phyloP scores from a whole-genome alignment of 371 early-diverging fungal genomes.

The Umbelopsis sp. region DNA sequence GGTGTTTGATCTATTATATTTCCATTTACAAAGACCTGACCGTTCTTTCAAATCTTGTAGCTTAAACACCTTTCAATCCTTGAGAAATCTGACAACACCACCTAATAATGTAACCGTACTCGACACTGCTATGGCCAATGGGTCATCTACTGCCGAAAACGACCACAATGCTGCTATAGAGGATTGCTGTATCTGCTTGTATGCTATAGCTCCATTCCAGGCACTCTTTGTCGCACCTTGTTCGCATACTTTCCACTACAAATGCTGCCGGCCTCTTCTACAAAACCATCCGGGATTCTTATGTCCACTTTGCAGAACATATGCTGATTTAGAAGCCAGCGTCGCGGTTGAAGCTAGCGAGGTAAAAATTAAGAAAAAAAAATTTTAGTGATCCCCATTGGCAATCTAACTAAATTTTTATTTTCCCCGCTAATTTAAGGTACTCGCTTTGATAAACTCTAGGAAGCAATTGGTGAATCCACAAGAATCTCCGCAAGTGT shows the following conservation, averaged over 20 bases:
- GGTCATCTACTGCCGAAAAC: neutral
- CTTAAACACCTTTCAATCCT: slow-evolving; percentile 40
- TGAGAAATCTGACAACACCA: slow-evolving; percentile 40
- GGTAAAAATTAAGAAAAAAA: slow-evolving; percentile 27
- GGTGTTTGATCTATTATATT: neutral
- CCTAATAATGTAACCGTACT: slow-evolving; percentile 38
- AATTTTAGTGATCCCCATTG: neutral
- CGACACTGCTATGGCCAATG: slow-evolving; percentile 28
- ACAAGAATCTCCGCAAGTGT: neutral
- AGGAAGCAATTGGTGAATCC: neutral
- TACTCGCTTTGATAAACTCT: slow-evolving; percentile 9
- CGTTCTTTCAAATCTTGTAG: slow-evolving; percentile 23
- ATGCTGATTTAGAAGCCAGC: slow-evolving; percentile 83
- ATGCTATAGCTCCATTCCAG: slow-evolving; percentile 86
- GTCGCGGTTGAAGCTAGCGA: slow-evolving; percentile 62
- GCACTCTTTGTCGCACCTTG: slow-evolving; percentile 96
- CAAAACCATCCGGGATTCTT: slow-evolving; percentile 73
- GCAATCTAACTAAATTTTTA: neutral
- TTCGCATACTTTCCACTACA: slow-evolving; percentile 94
- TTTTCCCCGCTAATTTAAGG: neutral
- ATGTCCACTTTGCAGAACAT: slow-evolving; percentile 94
- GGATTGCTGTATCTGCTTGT: slow-evolving; percentile 96
- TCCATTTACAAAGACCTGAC: neutral
- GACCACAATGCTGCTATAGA: slow-evolving; percentile 23
- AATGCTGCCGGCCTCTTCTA: slow-evolving; percentile 79